These are phyloP conservation scores for Penicillium thymicola DNA, from an alignment of 2,329 filamentous ascomycete species.

Conservation along the genomic window DNA sequence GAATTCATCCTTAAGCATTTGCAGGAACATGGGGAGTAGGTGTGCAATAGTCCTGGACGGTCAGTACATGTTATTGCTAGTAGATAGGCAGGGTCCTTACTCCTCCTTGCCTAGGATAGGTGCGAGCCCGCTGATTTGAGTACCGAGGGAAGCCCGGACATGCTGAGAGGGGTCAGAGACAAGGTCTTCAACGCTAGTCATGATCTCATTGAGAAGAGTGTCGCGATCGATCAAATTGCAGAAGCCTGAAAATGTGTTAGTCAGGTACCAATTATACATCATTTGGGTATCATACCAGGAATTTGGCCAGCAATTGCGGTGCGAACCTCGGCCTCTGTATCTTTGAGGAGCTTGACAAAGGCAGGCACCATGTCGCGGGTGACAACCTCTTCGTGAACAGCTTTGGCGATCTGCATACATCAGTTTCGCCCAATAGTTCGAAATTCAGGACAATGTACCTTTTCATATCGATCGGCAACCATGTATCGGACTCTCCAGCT, in stretches of 20 bases:
- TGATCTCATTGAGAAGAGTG: slow-evolving; percentile 89
- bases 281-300: slow-evolving; percentile 55
- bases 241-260: slow-evolving; percentile 61
- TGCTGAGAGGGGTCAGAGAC: slow-evolving; percentile 96
- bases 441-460: slow-evolving; percentile 56
- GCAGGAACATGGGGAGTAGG: slow-evolving; percentile 95
- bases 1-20: slow-evolving; percentile 99
- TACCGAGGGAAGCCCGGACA: slow-evolving; percentile 90
- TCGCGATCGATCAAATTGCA: slow-evolving; percentile 83
- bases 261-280: slow-evolving; percentile 19
- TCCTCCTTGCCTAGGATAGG: slow-evolving; percentile 98
- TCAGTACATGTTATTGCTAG: slow-evolving; percentile 15
- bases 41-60: slow-evolving; percentile 80
- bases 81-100: slow-evolving; percentile 51
- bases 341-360: slow-evolving; percentile 96
- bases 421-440: slow-evolving; percentile 6
- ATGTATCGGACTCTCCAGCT: slow-evolving; percentile 99
- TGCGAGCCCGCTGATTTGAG: slow-evolving; percentile 93
- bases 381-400: slow-evolving; percentile 95
- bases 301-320: slow-evolving; percentile 97
- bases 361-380: slow-evolving; percentile 90
- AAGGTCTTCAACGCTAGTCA: slow-evolving; percentile 92
- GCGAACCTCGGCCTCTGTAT: slow-evolving; percentile 94
- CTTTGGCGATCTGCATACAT: slow-evolving; percentile 78
- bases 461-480: slow-evolving; percentile 98